Conservation (phyloP, 495 filamentous ascomycete genomes). For the Podospora conica region DNA sequence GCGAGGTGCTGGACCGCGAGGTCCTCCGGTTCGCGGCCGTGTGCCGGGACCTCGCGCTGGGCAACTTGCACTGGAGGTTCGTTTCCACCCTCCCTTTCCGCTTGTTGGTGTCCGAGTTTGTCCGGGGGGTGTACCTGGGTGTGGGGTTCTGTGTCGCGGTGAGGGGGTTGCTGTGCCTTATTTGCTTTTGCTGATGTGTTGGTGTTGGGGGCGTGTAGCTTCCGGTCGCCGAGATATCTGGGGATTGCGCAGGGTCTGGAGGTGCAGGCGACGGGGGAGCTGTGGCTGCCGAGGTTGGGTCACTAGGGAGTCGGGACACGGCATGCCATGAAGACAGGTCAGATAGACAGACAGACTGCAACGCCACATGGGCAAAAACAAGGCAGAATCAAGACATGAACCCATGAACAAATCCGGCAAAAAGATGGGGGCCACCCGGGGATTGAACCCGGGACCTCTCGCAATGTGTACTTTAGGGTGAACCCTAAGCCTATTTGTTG, state of each 20-base stretch:
- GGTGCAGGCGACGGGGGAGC: slow-evolving; percentile 2
- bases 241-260: slow-evolving; percentile 4
- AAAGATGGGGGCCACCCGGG: no score
- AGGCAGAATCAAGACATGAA: background rate
- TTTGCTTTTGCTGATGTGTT: background rate
- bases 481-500: no score
- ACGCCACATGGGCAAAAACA: background rate
- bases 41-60: slow-evolving; percentile 8
- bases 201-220: slow-evolving; percentile 1
- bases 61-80: slow-evolving; percentile 10
- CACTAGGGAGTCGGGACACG: no score
- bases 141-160: no score
- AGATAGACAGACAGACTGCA: background rate
- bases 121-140: background rate
- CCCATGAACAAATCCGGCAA: background rate
- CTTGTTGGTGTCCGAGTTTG: background rate
- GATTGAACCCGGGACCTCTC: no score
- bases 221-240: slow-evolving; percentile 6
- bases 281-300: slow-evolving; percentile 2
- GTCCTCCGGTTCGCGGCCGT: slow-evolving; percentile 6
- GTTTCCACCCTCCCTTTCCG: background rate
- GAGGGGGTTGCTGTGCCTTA: background rate
- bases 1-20: slow-evolving; percentile 3
- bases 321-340: background rate
- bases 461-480: no score